phyloP scores from a whole-genome alignment of 306 rosid species.

The Sechiopsis laciniata region DNA sequence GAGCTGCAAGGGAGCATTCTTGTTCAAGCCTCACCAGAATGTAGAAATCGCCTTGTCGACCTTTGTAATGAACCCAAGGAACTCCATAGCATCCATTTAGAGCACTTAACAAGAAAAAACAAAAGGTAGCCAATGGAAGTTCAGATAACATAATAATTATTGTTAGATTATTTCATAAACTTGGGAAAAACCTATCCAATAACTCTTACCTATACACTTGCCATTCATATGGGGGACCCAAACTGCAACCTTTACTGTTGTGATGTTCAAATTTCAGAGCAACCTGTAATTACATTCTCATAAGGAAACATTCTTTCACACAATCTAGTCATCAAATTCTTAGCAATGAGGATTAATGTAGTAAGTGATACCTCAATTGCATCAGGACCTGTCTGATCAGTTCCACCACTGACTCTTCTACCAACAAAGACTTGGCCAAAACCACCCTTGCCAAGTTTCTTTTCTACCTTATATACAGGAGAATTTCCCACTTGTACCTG shows the following conservation, averaged over 20 bases:
- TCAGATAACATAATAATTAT: background rate
- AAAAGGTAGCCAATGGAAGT: conserved; percentile 4
- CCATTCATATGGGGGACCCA: conserved; percentile 97
- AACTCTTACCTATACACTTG: conserved; percentile 71
- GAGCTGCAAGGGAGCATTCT: conserved; percentile 17
- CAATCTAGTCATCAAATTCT: conserved; percentile 19
- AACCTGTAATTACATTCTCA: conserved; percentile 43
- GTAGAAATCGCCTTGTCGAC: conserved; percentile 92
- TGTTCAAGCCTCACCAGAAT: conserved; percentile 66
- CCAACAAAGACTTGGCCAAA: conserved; percentile 97
- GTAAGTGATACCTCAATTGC: conserved; percentile 59
- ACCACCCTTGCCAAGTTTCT: conserved; percentile 93
- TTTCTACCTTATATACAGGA: conserved; percentile 77
- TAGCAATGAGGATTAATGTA: conserved; percentile 24
- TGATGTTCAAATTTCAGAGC: conserved; percentile 89
- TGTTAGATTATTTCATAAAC: background rate
- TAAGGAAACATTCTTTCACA: conserved; percentile 23
- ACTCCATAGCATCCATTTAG: conserved; percentile 86
- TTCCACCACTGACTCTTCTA: conserved; percentile 72
- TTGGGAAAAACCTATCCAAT: background rate
- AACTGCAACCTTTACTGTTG: conserved; percentile 91
- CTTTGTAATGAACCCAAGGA: conserved; percentile 90
- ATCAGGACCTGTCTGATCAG: conserved; percentile 73
- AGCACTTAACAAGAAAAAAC: conserved; percentile 36
- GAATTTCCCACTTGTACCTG: conserved; percentile 92